Base-by-base conservation (phyloP, 179 eudicot genomes). In the Heliamphora pulchella region DNA sequence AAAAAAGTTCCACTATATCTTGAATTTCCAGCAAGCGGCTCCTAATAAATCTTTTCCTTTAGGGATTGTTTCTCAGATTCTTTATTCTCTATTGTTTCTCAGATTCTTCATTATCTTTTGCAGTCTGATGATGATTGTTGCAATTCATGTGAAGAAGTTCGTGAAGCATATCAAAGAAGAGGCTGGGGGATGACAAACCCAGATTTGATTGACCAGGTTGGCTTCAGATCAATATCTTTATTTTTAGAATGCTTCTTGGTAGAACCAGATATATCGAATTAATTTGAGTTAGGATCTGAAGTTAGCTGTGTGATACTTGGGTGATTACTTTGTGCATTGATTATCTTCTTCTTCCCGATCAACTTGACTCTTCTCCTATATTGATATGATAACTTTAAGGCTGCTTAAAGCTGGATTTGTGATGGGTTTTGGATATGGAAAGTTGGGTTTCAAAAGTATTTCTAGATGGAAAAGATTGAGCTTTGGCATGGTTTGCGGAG, bases 91-190 rank as follows among this genome's bases (percentile, higher is more conserved):
- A n/a, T 76, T 44, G 51, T 64, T 31, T 64, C 39, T 74, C 46
- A 55, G 55, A 4, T 62, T 48, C 41, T 13, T 61, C 50, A 18
- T 77, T 43, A 64, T 41, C 22, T 81, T 80, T 80, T 83, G 85
- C 98, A 96, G 99, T 71, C 90, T 39, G 97, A 94, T 82, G 94
- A 92, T 80, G 89, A 96, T 6, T 96, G 99, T 80, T 96, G 99
- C 86, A 96, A 96, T 86, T 85, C 97, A 51, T 96, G 99, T 88
- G 99, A 96, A 85, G 99, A 91, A 84, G 98, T 96, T 80, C 97
- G 92, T 87, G 97, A 96, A 83, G 98, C 99, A 62, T 96, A 96
- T 87, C 86, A 90, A 66, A 94, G 88, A 86, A 91, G 84, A 80
- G 97, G 99, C 64, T 96, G 99, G 99, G 98, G 90, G 20, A 53